phyloP scores from a whole-genome alignment of 1,284 basidiomycete genomes.

The Mycosarcoma maydis region DNA sequence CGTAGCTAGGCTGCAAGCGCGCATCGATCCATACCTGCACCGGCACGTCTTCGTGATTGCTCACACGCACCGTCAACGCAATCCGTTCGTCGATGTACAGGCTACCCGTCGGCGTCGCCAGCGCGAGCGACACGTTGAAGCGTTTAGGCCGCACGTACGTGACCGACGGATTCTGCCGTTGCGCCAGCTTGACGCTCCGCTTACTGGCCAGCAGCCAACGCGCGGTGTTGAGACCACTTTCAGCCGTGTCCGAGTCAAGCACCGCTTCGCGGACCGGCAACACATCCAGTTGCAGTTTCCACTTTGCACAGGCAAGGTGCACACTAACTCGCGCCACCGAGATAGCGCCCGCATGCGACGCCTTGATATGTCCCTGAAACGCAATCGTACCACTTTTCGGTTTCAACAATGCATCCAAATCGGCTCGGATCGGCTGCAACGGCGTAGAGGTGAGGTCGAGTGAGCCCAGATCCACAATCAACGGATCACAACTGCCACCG shows the following conservation, averaged over 20 bases:
- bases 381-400: not conserved
- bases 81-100: not conserved
- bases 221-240: not conserved
- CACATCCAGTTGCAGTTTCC: not conserved
- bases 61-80: not conserved
- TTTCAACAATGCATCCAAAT: not conserved
- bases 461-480: conserved; percentile 13
- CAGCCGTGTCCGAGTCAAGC: not conserved
- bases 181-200: conserved; percentile 4
- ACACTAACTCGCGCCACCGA: not conserved
- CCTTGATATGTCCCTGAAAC: conserved; percentile 12
- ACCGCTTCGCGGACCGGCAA: not conserved
- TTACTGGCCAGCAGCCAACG: conserved; percentile 12
- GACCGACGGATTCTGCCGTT: conserved; percentile 4
- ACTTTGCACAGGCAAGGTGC: not conserved
- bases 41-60: conserved; percentile 16
- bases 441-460: not conserved
- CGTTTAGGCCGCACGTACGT: conserved; percentile 6
- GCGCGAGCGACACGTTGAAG: conserved; percentile 11
- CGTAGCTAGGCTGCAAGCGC: conserved; percentile 29
- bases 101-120: not conserved
- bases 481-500: not conserved
- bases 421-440: not conserved
- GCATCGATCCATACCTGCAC: conserved; percentile 17
- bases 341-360: not conserved